Evolutionary conservation across 2,329 filamentous ascomycete genomes (phyloP).

Genomic region (Talaromyces albobiverticillius): DNA sequence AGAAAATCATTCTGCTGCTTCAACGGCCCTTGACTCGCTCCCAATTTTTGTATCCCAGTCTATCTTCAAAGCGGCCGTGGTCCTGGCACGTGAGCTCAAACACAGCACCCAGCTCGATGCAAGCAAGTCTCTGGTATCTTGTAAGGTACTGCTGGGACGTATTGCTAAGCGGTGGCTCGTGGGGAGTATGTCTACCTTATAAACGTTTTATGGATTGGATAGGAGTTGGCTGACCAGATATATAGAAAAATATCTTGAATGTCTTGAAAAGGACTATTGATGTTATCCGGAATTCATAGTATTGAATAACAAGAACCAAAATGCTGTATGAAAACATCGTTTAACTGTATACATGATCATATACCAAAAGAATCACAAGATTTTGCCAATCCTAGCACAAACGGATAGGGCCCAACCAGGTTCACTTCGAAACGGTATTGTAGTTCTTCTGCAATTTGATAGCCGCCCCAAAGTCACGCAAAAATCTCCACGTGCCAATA

Average conservation of each 20-base stretch:
- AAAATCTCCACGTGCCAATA: constrained; percentile 2
- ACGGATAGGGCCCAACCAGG: too few species aligned
- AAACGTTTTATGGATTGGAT: background rate
- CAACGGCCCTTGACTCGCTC: background rate
- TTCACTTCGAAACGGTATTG: too few species aligned
- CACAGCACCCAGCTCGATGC: background rate
- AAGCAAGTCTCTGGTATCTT: background rate
- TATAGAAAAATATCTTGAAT: background rate
- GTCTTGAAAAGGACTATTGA: background rate
- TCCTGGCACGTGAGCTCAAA: background rate
- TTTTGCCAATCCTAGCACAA: too few species aligned
- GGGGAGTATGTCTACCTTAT: background rate
- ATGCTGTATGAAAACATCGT: too few species aligned
- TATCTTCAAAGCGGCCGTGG: background rate
- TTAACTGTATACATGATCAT: too few species aligned
- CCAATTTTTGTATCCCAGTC: constrained; percentile 1
- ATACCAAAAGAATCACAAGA: too few species aligned
- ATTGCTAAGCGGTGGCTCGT: background rate
- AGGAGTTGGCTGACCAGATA: background rate
- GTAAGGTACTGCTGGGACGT: background rate
- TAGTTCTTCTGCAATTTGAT: too few species aligned
- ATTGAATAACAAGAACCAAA: too few species aligned
- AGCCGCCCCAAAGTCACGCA: background rate
- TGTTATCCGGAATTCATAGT: background rate
- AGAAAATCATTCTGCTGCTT: background rate